phyloP scores from a whole-genome alignment of 306 rosid species.

The Astragalus membranaceus region DNA sequence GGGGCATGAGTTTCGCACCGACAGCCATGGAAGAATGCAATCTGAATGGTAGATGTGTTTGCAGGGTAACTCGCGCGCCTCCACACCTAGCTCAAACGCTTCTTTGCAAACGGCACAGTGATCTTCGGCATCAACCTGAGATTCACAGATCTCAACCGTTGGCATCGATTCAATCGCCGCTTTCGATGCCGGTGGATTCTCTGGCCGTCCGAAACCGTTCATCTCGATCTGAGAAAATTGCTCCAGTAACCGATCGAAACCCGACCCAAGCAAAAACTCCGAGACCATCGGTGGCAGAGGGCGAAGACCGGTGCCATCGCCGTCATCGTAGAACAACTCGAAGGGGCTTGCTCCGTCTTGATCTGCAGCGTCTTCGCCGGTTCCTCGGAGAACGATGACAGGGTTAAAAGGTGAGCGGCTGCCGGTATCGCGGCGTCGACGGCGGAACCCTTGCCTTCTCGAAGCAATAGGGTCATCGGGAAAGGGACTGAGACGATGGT shows the following conservation, averaged over 20 bases:
- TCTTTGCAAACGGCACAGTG: slow-evolving; percentile 97
- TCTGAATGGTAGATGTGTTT: slow-evolving; percentile 85
- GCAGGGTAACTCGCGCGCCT: slow-evolving; percentile 91
- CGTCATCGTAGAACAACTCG: slow-evolving; percentile 81
- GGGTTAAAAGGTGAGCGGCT: slow-evolving; percentile 75
- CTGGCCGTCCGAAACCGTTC: slow-evolving; percentile 70
- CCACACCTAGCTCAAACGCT: slow-evolving; percentile 63
- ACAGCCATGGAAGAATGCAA: slow-evolving; percentile 90
- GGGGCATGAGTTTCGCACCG: slow-evolving; percentile 82
- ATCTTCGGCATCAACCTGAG: slow-evolving; percentile 45
- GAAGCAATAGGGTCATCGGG: slow-evolving; percentile 16
- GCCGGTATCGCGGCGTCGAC: slow-evolving; percentile 46
- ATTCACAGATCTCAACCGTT: slow-evolving; percentile 49
- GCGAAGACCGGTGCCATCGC: slow-evolving; percentile 72
- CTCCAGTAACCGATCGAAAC: slow-evolving; percentile 70
- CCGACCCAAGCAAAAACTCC: slow-evolving; percentile 73
- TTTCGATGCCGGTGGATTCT: slow-evolving; percentile 88
- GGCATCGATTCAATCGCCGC: slow-evolving; percentile 87
- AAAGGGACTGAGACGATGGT: slow-evolving; percentile 34
- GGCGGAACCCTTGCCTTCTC: slow-evolving; percentile 28
- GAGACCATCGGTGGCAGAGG: slow-evolving; percentile 76
- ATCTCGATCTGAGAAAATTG: slow-evolving; percentile 85
- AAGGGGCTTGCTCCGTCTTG: slow-evolving; percentile 42
- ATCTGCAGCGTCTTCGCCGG: slow-evolving; percentile 8
- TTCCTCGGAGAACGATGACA: slow-evolving; percentile 69